Conservation (phyloP, 2,329 filamentous ascomycete genomes). For the Ophioceras dolichostomum region DNA sequence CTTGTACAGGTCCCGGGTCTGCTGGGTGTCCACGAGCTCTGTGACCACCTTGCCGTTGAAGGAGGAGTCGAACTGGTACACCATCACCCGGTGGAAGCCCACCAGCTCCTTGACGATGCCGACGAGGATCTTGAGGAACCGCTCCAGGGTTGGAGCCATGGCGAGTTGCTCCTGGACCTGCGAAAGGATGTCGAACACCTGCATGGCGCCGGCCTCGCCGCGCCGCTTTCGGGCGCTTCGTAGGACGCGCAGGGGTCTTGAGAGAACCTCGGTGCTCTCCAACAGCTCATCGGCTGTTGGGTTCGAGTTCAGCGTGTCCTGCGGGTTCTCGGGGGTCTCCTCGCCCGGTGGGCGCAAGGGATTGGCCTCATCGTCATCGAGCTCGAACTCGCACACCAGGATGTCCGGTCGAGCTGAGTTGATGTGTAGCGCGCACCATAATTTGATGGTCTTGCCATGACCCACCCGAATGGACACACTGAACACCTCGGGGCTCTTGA, state of each 20-base stretch:
- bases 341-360: conserved; percentile 55
- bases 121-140: conserved; percentile 68
- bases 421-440: conserved; percentile 83
- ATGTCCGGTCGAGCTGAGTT: conserved; percentile 55
- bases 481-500: conserved; percentile 78
- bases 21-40: conserved; percentile 69
- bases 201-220: conserved; percentile 73
- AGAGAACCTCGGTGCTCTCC: conserved; percentile 64
- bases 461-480: conserved; percentile 59
- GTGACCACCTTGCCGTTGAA: conserved; percentile 84
- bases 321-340: conserved; percentile 46
- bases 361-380: conserved; percentile 61
- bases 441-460: conserved; percentile 51
- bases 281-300: conserved; percentile 63
- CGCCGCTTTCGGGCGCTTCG: conserved; percentile 62
- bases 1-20: conserved; percentile 74
- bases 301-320: conserved; percentile 61
- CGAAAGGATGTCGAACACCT: conserved; percentile 84
- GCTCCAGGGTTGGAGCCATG: conserved; percentile 55
- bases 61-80: conserved; percentile 76
- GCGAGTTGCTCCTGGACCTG: conserved; percentile 83
- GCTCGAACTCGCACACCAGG: conserved; percentile 79
- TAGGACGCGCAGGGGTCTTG: conserved; percentile 65
- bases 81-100: conserved; percentile 84
- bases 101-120: conserved; percentile 83